Conservation (phyloP, 495 filamentous ascomycete genomes). For the Neurospora terricola region DNA sequence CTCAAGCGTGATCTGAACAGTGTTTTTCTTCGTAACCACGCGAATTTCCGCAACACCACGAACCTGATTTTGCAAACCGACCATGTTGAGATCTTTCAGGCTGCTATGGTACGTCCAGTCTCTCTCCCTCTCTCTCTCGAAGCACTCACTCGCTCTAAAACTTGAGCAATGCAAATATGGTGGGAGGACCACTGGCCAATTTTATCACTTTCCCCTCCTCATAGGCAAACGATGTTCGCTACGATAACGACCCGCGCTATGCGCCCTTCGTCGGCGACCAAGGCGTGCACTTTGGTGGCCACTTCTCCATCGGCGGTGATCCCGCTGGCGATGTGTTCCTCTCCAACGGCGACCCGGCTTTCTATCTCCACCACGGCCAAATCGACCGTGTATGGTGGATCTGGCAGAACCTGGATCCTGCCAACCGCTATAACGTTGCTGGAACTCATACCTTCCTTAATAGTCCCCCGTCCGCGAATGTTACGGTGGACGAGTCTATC, state of each 20-base stretch:
- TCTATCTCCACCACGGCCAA: conserved; percentile 61
- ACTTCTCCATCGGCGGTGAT: conserved; percentile 28
- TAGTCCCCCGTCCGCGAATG: conserved; percentile 20
- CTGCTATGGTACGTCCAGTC: conserved; percentile 21
- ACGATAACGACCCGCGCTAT: neutral
- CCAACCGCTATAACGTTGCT: conserved; percentile 28
- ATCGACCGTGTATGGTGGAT: conserved; percentile 64
- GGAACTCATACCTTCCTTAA: conserved; percentile 38
- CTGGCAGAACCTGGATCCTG: conserved; percentile 49
- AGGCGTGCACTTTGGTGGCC: conserved; percentile 28
- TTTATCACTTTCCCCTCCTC: neutral
- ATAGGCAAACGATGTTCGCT: neutral
- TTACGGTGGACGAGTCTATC: conserved; percentile 11
- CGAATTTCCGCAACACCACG: conserved; percentile 31
- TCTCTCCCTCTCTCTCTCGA: neutral
- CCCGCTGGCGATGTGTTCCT: conserved; percentile 46
- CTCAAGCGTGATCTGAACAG: too few species aligned
- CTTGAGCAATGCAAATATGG: neutral
- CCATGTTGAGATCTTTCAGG: conserved; percentile 27
- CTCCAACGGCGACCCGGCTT: conserved; percentile 56
- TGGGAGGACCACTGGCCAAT: neutral
- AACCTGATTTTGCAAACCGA: conserved; percentile 23
- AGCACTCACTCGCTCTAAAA: neutral
- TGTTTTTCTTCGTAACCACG: conserved; percentile 20
- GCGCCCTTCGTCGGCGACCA: conserved; percentile 27